Evolutionary conservation across 352 stramenopile genomes (phyloP).

Genomic region (Globisporangium orthogonon): DNA sequence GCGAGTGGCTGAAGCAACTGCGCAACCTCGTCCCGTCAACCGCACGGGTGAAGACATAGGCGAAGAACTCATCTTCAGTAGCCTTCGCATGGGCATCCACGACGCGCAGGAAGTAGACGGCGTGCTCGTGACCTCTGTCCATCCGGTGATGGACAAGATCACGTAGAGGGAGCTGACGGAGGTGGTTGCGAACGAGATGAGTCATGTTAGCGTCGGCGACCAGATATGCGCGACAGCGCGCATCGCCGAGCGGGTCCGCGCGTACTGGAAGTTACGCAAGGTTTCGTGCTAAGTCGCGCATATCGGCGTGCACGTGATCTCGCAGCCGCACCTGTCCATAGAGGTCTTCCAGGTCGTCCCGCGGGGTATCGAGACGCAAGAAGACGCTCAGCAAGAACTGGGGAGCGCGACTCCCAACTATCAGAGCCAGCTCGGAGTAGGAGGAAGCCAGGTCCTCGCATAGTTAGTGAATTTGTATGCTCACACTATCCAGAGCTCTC

Average conservation of each 20-base stretch:
- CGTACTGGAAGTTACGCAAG: constrained; percentile 19
- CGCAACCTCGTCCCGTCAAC: constrained; percentile 31
- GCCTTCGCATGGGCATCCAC: constrained; percentile 54
- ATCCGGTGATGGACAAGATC: constrained; percentile 40
- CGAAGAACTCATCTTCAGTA: constrained; percentile 40
- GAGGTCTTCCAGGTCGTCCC: constrained; percentile 34
- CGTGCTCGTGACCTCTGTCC: constrained; percentile 36
- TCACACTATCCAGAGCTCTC: background rate
- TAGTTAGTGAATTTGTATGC: too few relatives aligned
- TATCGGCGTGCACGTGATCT: constrained; percentile 22
- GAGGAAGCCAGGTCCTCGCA: too few relatives aligned
- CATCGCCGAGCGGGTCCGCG: constrained; percentile 30
- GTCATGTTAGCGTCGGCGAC: constrained; percentile 34
- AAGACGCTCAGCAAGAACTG: constrained; percentile 23
- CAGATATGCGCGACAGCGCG: constrained; percentile 45
- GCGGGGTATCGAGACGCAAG: constrained; percentile 27
- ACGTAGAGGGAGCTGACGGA: constrained; percentile 54
- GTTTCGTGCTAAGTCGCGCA: constrained; percentile 21
- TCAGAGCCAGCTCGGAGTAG: constrained; percentile 11
- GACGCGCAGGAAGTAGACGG: constrained; percentile 36
- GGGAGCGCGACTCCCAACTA: constrained; percentile 8
- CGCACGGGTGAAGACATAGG: constrained; percentile 25
- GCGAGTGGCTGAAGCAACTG: constrained; percentile 36
- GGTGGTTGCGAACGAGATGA: constrained; percentile 47
- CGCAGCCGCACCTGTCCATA: constrained; percentile 28